Evolutionary conservation across 2,329 filamentous ascomycete species (phyloP), one percentile per base, ranked within the genome.

Genomic region (Colletotrichum tropicale): DNA sequence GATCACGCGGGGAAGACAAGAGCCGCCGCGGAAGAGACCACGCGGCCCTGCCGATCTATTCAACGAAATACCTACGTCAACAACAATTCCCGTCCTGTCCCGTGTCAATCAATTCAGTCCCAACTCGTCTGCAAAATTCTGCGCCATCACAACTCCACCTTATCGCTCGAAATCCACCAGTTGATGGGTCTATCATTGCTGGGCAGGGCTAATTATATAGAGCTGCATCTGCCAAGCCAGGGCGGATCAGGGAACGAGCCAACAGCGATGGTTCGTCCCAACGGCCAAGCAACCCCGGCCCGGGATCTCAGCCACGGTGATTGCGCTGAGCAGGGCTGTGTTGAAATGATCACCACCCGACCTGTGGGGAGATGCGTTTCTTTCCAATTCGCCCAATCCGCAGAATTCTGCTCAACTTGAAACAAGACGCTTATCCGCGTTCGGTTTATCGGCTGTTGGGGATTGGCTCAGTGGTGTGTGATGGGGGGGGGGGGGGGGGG

Each of bases 291-390:
- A 28, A 32, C n/a, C 56, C 24, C 21, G 34, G 64, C 38, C 64
- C 16, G 64, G 70, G 32, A 36, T 52, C 74, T 74, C 64, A 76
- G 74, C 74, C 74, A 76, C 74, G 64, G 70, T 69, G 74, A 76
- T 74, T 75, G 73, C 73, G 73, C 73, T 68, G 26, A 55, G 55
- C 70, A 67, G 70, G 74, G 74, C 74, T 68, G 56, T 76, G 74
- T 48, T 73, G 48, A 36, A 38, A n/a, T 32, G 74, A 73, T 76
- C 70, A 52, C 24, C 74, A 66, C 21, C 16, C 70, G 30, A 43
- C 34, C 18, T 62, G 72, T 62, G 70, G 69, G 52, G 56, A 74
- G 56, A 55, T 13, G n/a, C 55, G 36, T 60, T 62, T 70, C 34
- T 38, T 30, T 9, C 24, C 26, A 26, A 69, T 32, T 48, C 56